Evolutionary conservation across 345 rosid genomes (phyloP), one percentile per base, ranked within the genome.

Genomic region (Ceriops zippeliana): DNA sequence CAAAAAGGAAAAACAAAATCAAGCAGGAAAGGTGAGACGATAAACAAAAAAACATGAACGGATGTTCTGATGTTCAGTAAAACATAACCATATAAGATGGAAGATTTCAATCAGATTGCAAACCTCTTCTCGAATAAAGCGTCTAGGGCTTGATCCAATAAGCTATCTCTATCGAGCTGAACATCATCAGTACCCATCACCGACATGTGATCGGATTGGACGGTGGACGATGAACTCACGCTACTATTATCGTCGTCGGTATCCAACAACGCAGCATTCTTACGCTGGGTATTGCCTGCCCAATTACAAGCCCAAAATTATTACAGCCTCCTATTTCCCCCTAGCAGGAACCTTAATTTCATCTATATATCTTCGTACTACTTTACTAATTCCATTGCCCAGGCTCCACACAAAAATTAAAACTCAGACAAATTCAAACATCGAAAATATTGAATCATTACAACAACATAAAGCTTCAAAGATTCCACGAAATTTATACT

Each of bases 221-320:
- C 60, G 46, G 91, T 86, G 61, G 98, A 89, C 52, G 91, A 73
- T 57, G 97, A 89, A 74, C 91, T 88, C 26, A 79, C 85, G 75
- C 96, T 90, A 76, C 92, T 85, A 69, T 76, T 72, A 81, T 95
- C 99, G 73, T 95, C 96, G 38, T 92, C 98, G 58, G 85, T 85
- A 64, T 86, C 98, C 80, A 87, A 77, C 84, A 34, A 80, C 2
- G 80, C 58, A 2, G 81, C 82, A 74, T 81, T 81, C 70, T 80
- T 86, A 49, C 86, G 86, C 46, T 81, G 86, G 17, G 76, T 21
- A 63, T 72, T 88, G 69, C 90, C 90, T 88, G 87, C 73, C 47
- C 64, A 17, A 30, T 66, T 63, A 15, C 34, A 47, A 70, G 13
- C 35, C 19, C 19, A 59, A 13, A 47, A 38, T 9, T 56, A 22